Evolutionary conservation across 352 stramenopile species (phyloP), one percentile per base, ranked within the genome.

Genomic region (Globisporangium splendens): DNA sequence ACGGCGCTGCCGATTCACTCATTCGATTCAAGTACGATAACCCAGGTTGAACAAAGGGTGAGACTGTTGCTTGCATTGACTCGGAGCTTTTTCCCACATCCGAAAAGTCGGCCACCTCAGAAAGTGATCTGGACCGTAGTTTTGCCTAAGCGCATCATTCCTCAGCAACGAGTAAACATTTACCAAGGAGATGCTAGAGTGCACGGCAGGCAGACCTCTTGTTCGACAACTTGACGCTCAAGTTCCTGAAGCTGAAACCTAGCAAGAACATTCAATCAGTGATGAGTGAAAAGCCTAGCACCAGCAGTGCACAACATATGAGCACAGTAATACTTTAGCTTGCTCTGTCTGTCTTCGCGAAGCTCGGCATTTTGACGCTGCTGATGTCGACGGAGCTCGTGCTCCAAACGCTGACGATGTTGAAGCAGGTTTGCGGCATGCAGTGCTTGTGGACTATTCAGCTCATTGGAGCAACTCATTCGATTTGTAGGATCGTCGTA

Each of bases 181-280:
- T 8, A 8, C 28, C 3, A 8, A 35, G 28, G 28, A 35, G 10
- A 35, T 35, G 28, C 28, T 11, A 35, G 28, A 0, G 38, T 31
- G 17, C 5, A 44, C 39, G 12, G 17, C 22, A n/a, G 10, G 42
- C 17, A 1, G 17, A 79, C 69, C 68, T 81, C 69, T 8, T 75
- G 68, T 8, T 57, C 46, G 0, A 44, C 35, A 49, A 77, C 39
- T 24, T 75, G 70, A 8, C 50, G 28, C 52, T 81, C 69, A 28
- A 81, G 68, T 8, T 56, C 59, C 18, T 69, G 56, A 13, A 78
- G 20, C 42, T 79, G 67, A 35, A 54, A 47, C 43, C 72, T 79
- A 44, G 39, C 39, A 44, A 44, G 39, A 18, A 46, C 31, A 55
- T 47, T 33, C 22, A 12, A 44, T 50, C 10, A 24, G 21, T 47